phyloP scores from a whole-genome alignment of 2,329 filamentous ascomycete genomes.

The Penicillium sp. region DNA sequence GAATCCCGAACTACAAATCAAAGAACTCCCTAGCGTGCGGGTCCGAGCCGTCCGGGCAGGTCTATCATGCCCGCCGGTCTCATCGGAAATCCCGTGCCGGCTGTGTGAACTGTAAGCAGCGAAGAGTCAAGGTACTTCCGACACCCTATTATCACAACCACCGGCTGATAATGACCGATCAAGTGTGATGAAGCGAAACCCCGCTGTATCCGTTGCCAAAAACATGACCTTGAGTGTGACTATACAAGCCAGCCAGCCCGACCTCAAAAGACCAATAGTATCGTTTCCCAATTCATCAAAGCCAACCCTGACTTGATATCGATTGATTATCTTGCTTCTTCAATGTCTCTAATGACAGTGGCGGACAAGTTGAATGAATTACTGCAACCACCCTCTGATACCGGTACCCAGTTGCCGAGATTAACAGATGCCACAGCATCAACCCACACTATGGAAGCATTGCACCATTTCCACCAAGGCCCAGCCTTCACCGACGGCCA shows the following conservation, averaged over 20 bases:
- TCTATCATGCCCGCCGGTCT: conserved; percentile 30
- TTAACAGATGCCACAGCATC: neutral
- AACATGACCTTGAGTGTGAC: conserved; percentile 30
- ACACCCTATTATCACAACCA: neutral
- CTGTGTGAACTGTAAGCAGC: conserved; percentile 35
- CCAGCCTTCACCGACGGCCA: conserved; percentile 15
- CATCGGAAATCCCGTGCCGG: conserved; percentile 38
- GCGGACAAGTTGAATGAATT: conserved; percentile 25
- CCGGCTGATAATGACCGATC: neutral
- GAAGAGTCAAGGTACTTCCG: conserved; percentile 34
- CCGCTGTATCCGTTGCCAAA: conserved; percentile 31
- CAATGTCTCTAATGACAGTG: conserved; percentile 20
- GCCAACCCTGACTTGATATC: conserved; percentile 8
- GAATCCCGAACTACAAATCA: conserved; percentile 20
- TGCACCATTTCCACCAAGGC: conserved; percentile 30
- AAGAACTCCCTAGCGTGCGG: neutral
- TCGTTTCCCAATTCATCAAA: conserved; percentile 16
- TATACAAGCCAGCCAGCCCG: conserved; percentile 19
- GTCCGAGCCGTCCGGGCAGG: conserved; percentile 8
- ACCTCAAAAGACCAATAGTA: conserved; percentile 3
- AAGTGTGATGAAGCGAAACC: conserved; percentile 39
- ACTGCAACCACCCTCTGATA: conserved; percentile 7
- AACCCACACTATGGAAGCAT: conserved; percentile 17
- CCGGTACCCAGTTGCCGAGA: neutral
- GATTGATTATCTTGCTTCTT: conserved; percentile 18